Base-by-base conservation (phyloP, 768 basidiomycete genomes). In the Leccinum subtestaceum region DNA sequence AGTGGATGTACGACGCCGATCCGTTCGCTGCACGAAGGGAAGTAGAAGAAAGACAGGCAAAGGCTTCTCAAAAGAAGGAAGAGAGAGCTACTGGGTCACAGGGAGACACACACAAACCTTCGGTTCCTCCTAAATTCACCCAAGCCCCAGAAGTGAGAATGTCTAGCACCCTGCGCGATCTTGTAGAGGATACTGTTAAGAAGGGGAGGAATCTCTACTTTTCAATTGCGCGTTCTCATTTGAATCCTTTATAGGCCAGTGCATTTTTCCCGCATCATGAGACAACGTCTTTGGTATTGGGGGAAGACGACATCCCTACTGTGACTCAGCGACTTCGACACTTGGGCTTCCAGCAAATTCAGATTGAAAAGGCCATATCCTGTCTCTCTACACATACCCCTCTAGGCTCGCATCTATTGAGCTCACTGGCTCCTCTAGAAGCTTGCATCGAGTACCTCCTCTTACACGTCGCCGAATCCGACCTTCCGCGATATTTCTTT, bases 1-100 rank as follows among this genome's bases (percentile, higher is more conserved):
- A 80, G 53, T 95, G 93, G 93, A 89, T 92, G 84, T 96, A 90
- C 65, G 81, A 84, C n/a, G 77, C 86, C 6, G 93, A 96, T 76
- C 94, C 93, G 2, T 96, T 95, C 66, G 80, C 82, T 17, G 91
- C 91, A 6, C 80, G 80, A 58, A 84, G 83, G 62, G 78, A 80
- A 56, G 88, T 92, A 2, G 81, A 85, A 13, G 81, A 84, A 47
- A 78, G 89, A 36, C 90, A 91, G 68, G 78, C 72, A 27, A 85
- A 84, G 60, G 78, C 80, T 31, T 71, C 79, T 19, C 74, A 80
- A 70, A 81, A 75, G 74, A 76, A 77, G 67, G 71, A 79, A 68
- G 69, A 71, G 68, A 67, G 58, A 53, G 25, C 43, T 57, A 11
- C 48, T 54, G 49, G 49, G 53, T 15, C 9, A 38, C 65, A 31